phyloP scores from a whole-genome alignment of 2,329 filamentous ascomycete genomes.

The Pseudogymnoascus sp. region DNA sequence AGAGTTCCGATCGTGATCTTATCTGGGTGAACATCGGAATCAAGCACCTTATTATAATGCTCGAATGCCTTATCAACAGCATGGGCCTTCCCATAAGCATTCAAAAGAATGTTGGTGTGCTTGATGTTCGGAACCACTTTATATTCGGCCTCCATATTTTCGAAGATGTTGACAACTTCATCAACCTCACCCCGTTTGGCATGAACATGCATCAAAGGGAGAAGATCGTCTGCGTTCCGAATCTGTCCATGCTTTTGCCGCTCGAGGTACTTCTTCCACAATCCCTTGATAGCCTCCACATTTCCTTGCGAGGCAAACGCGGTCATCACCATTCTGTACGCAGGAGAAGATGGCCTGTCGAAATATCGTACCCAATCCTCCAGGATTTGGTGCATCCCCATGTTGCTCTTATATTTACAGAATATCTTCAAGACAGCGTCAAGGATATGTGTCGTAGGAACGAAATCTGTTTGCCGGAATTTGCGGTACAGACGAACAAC shows the following conservation, averaged over 20 bases:
- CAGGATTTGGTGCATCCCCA: constrained; percentile 31
- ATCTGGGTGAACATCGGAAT: constrained; percentile 45
- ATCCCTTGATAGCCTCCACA: constrained; percentile 32
- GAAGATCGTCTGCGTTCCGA: constrained; percentile 26
- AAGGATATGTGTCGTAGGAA: constrained; percentile 20
- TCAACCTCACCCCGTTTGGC: constrained; percentile 58
- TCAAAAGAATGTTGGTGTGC: constrained; percentile 71
- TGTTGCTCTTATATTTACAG: constrained; percentile 25
- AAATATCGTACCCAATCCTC: constrained; percentile 30
- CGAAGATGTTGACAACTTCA: constrained; percentile 52
- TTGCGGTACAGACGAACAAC: constrained; percentile 21
- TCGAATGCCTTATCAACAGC: constrained; percentile 59
- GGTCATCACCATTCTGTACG: constrained; percentile 29
- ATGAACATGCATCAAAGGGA: constrained; percentile 63
- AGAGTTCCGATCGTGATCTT: constrained; percentile 61
- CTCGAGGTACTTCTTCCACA: constrained; percentile 34
- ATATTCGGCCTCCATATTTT: constrained; percentile 50
- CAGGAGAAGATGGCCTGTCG: constrained; percentile 21
- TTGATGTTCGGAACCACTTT: constrained; percentile 46
- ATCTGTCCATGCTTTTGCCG: constrained; percentile 11
- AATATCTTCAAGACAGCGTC: constrained; percentile 26
- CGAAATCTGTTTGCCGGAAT: constrained; percentile 12
- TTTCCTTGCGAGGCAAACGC: constrained; percentile 40
- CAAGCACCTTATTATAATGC: constrained; percentile 53
- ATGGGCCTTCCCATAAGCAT: constrained; percentile 56